A percentile compares a stretch with the other conserved stretches of the same genome.
These are phyloP conservation scores for Calonectria crousiana DNA, from an alignment of 2,329 filamentous ascomycete species.

Conservation along the genomic window DNA sequence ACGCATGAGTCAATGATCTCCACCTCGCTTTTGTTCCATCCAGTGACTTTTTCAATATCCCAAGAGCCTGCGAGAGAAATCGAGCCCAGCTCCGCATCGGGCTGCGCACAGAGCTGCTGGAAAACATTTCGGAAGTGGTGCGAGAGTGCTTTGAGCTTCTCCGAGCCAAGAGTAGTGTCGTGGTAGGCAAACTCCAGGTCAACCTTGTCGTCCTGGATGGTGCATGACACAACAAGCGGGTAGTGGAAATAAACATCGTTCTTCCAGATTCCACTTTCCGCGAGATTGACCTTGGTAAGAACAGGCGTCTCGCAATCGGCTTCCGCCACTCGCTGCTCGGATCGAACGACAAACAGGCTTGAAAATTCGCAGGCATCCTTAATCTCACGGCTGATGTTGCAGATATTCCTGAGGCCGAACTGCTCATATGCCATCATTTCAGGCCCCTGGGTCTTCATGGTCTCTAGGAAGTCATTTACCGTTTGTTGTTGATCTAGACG, in stretches of 20 bases:
- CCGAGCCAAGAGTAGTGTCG: not conserved
- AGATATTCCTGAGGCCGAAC: constrained; percentile 33
- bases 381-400: constrained; percentile 12
- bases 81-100: not conserved
- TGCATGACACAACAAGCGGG: not conserved
- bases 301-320: not conserved
- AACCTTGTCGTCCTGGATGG: not conserved
- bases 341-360: constrained; percentile 20
- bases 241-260: not conserved
- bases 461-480: constrained; percentile 55
- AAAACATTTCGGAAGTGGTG: constrained; percentile 1
- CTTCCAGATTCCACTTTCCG: not conserved
- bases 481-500: constrained; percentile 41
- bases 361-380: constrained; percentile 8
- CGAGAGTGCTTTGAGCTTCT: not conserved
- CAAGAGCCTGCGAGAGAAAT: not conserved
- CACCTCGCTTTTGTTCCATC: not conserved
- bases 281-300: not conserved
- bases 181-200: not conserved
- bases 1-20: constrained; percentile 17
- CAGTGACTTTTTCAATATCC: not conserved
- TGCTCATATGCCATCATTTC: constrained; percentile 31
- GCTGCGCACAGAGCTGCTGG: constrained; percentile 23
- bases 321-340: not conserved
- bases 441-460: constrained; percentile 24